Evolutionary conservation across 2,329 filamentous ascomycete species (phyloP), one percentile per base, ranked within the genome.

Genomic region (Calonectria pseudoturangicola): DNA sequence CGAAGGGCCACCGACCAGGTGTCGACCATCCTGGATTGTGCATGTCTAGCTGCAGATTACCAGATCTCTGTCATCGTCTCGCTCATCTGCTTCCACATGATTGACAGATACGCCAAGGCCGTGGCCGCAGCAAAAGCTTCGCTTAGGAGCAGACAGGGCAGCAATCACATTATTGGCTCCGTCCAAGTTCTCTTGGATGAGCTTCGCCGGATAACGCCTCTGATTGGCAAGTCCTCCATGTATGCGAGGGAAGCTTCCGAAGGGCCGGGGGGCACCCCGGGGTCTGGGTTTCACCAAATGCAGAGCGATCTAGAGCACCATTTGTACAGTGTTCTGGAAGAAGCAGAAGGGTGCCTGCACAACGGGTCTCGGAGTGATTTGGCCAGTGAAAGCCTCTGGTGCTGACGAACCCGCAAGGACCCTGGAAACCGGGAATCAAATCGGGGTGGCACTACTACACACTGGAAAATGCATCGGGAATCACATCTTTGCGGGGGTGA

Each of bases 161-260:
- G 18, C 50, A 54, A 54, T 16, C 50, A 54, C 28, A 54, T 54
- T 10, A 54, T 54, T 33, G 50, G 50, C 50, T 54, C 50, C 6
- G 28, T 54, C 27, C 50, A 54, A 13, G n/a, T 54, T 10, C 28
- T 54, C 2, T 4, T 54, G 6, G 50, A 54, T 10, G 50, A 54
- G 16, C 27, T 54, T 7, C 27, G 28, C 1, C 50, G 50, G 4
- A 33, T 54, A 33, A n/a, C 50, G 7, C 50, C 50, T 18, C 15
- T 54, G 27, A 33, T 54, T 54, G 50, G 28, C 13, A 54, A 54
- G 28, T 33, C 15, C 27, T 54, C 28, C 4, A 54, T 33, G 50
- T 4, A 54, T 5, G 6, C 50, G 16, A 13, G 50, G 8, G 50
- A 54, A 10, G 50, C 25, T 27, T 28, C 47, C 3, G 47, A 47